Conservation (phyloP, 345 rosid genomes). For the Xanthoceras sorbifolium region DNA sequence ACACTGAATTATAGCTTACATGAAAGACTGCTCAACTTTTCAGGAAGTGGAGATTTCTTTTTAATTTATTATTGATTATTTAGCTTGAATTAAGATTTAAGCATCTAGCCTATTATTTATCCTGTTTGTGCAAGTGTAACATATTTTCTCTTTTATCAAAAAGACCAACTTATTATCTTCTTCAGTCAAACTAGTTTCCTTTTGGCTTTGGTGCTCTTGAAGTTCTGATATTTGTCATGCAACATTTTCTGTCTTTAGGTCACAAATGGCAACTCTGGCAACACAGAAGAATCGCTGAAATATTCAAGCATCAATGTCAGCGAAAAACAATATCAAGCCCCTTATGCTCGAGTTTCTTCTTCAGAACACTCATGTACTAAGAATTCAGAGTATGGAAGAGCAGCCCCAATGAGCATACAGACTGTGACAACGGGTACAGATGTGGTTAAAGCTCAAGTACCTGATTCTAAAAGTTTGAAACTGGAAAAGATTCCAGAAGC, state of each 20-base stretch:
- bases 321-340: conserved; percentile 67
- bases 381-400: conserved; percentile 58
- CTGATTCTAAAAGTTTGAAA: conserved; percentile 42
- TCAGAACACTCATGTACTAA: conserved; percentile 63
- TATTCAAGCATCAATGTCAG: conserved; percentile 34
- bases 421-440: conserved; percentile 33
- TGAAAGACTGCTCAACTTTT: not conserved
- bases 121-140: not conserved
- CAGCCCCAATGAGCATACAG: conserved; percentile 44
- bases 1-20: not conserved
- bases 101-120: not conserved
- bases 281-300: conserved; percentile 43
- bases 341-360: conserved; percentile 79
- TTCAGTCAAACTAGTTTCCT: not conserved
- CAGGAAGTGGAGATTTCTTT: not conserved
- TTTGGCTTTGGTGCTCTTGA: conserved; percentile 15
- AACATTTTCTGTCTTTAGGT: conserved; percentile 43
- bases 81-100: conserved; percentile 8
- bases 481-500: conserved; percentile 63
- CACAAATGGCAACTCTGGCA: conserved; percentile 36
- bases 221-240: conserved; percentile 20
- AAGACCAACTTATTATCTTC: not conserved
- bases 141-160: not conserved
- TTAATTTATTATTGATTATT: not conserved
- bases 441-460: conserved; percentile 45